These are phyloP conservation scores for Glebionis coronaria DNA, from an alignment of 129 eudicot species.

Conservation along the genomic window DNA sequence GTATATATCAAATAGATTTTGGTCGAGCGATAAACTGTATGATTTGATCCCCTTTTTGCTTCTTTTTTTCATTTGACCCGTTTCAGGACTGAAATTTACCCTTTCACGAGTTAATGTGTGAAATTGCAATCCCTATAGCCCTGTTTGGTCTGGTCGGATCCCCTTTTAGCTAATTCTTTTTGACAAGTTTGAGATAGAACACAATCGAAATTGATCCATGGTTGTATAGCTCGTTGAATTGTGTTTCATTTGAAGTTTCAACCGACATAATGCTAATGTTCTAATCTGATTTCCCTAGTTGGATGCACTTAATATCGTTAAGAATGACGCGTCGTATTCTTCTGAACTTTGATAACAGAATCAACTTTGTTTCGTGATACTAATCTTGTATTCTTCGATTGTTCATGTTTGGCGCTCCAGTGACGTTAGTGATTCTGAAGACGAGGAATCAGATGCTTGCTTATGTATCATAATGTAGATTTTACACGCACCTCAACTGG, in stretches of 20 bases:
- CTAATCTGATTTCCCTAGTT: too few relatives aligned
- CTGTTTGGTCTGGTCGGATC: too few relatives aligned
- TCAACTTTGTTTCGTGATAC: constrained; percentile 18
- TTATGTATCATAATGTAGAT: constrained; percentile 53
- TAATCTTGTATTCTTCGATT: constrained; percentile 20
- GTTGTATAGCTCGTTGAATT: neutral
- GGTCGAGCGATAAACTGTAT: too few relatives aligned
- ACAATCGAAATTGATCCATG: too few relatives aligned
- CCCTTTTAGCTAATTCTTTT: too few relatives aligned
- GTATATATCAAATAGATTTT: too few relatives aligned
- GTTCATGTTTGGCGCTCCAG: constrained; percentile 31
- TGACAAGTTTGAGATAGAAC: too few relatives aligned
- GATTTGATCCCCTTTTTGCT: too few relatives aligned
- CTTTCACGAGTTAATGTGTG: too few relatives aligned
- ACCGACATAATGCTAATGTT: neutral
- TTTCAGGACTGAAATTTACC: too few relatives aligned
- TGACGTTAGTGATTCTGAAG: constrained; percentile 54
- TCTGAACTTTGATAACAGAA: constrained; percentile 2
- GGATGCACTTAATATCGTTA: neutral
- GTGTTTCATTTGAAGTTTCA: neutral
- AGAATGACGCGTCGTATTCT: neutral
- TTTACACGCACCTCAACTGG: constrained; percentile 14
- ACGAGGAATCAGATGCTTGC: constrained; percentile 52
- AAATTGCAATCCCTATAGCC: too few relatives aligned
- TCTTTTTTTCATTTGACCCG: too few relatives aligned